Evolutionary conservation across 169 alveolate genomes (phyloP), one percentile per base, ranked within the genome.

Genomic region (Plasmodium gaboni): DNA sequence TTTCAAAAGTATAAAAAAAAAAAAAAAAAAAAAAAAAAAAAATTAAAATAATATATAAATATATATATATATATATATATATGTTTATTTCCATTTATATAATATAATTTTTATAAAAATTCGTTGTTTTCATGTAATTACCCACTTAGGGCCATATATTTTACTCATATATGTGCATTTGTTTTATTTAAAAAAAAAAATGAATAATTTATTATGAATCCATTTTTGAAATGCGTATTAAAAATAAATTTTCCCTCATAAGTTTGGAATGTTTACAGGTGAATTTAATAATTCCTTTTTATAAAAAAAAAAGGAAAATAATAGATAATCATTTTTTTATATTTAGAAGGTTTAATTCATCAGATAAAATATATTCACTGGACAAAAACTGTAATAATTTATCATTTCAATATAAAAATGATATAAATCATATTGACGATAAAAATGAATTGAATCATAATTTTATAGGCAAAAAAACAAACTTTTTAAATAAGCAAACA

Each of bases 181-280:
- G 26, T 22, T 78, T 60, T 59, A 22, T 76, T 24, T 38, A 26
- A 63, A 38, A 83, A 60, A 24, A n/a, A 64, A 57, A 69, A 68
- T 38, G 44, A 83, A 57, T 78, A 83, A 68, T 68, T 46, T 68
- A 19, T 38, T 70, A 70, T 38, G 42, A 46, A 44, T 55, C 42
- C 28, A 50, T 19, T 65, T 73, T 83, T 83, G 91, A 83, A 68
- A 83, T 83, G 91, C 65, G 55, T 53, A 22, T 83, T 68, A 83
- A 65, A 59, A 48, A 83, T 83, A 83, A 46, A 68, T 10, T 46
- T 55, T 19, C 68, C 48, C 15, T n/a, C 55, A 68, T 48, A 28
- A 55, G 44, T 61, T 83, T 68, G 53, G 85, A 83, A 42, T 83
- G 73, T 83, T 46, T 55, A 28, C 80, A 83, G 65, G 55, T 68